Evolutionary conservation across 352 stramenopile genomes (phyloP), one percentile per base, ranked within the genome.

Genomic region (Phytophthora brassicae): DNA sequence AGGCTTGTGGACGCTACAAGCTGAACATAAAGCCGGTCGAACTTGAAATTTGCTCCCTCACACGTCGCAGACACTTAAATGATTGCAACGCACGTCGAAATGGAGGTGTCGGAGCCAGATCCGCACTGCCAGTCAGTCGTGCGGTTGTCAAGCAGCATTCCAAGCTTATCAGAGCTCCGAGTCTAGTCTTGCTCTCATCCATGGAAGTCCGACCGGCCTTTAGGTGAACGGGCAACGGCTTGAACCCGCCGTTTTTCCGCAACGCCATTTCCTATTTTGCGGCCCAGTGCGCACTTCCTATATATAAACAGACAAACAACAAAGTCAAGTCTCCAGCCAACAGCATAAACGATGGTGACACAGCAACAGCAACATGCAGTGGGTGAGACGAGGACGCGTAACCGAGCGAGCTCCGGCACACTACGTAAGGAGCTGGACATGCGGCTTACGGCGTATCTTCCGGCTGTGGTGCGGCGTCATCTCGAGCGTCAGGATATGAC

Each of bases 401-500:
- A 69, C 17, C 67, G 75, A 23, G 62, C 66, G 11, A 84, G 67
- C 55, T 77, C 72, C 0, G 66, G 60, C 11, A 68, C 70, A 68
- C 39, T 88, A 33, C 79, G 81, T 50, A 93, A 92, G 64, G 82
- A 92, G 52, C 77, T 95, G 26, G 85, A 95, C 64, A 86, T 88
- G 74, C 81, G 84, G 0, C 76, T 95, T 52, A 88, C 81, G 20
- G 86, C 84, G 13, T 95, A 95, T 53, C 47, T 95, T 17, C 86
- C 86, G n/a, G 77, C 81, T 1, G 75, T 92, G 19, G 86, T 95
- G 57, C 83, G 86, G 2, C 77, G 84, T 3, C 81, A 90, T 47
- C 53, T 95, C 14, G 86, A 95, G 72, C 71, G 69, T 2, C 79
- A 87, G 48, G 72, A 84, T 54, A 61, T 74, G 52, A 55, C 66